phyloP scores from a whole-genome alignment of 1,139 yeast genomes.

The Kluyveromyces sp. region DNA sequence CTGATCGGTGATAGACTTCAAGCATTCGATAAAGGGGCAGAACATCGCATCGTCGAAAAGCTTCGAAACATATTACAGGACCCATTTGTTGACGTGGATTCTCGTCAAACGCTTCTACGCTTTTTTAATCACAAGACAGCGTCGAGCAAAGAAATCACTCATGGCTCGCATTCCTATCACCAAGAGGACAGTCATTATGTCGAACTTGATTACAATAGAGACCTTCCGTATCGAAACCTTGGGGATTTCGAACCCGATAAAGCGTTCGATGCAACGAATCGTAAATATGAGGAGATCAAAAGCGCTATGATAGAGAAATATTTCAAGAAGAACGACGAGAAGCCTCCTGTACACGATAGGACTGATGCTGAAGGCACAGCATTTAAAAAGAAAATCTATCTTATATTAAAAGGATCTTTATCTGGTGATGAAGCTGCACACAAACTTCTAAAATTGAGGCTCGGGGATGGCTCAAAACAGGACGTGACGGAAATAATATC shows the following conservation, averaged over 20 bases:
- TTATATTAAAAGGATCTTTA: slow-evolving; percentile 87
- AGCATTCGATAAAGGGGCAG: slow-evolving; percentile 39
- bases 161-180: too few relatives aligned
- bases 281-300: slow-evolving; percentile 35
- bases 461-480: slow-evolving; percentile 36
- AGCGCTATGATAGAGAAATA: not conserved
- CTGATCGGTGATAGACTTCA: slow-evolving; percentile 41
- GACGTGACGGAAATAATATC: slow-evolving; percentile 68
- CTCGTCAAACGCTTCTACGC: slow-evolving; percentile 45
- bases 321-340: not conserved
- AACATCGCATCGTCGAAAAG: slow-evolving; percentile 52
- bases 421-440: slow-evolving; percentile 92
- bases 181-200: slow-evolving; percentile 55
- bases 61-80: slow-evolving; percentile 57
- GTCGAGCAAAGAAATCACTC: too few relatives aligned
- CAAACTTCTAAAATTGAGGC: slow-evolving; percentile 52
- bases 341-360: slow-evolving; percentile 46
- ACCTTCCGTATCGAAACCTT: slow-evolving; percentile 42
- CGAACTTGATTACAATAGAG: slow-evolving; percentile 46
- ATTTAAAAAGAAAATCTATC: slow-evolving; percentile 67
- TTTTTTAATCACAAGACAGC: slow-evolving; percentile 46
- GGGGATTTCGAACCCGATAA: slow-evolving; percentile 49
- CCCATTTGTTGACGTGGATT: slow-evolving; percentile 39
- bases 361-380: slow-evolving; percentile 59
- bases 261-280: slow-evolving; percentile 47